Evolutionary conservation across 1,139 yeast species (phyloP).

Genomic region (Wickerhamomyces sp.): DNA sequence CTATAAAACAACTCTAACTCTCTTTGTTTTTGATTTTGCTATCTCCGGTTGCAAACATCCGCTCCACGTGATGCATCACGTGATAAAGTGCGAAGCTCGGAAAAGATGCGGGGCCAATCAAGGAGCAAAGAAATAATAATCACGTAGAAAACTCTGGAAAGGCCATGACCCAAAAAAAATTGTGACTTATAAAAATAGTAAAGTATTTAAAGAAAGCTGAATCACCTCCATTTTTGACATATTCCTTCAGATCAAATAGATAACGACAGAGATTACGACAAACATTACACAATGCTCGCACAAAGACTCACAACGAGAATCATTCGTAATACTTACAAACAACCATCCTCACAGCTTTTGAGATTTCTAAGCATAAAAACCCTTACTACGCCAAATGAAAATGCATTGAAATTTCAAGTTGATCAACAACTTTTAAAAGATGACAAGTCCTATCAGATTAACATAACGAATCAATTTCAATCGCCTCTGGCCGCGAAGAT

Average conservation of each 20-base stretch:
- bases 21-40: no score
- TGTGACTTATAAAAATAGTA: no score
- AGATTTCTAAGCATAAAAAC: conserved; percentile 42
- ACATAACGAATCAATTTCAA: conserved; percentile 48
- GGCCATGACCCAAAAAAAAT: neutral
- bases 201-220: no score
- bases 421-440: conserved; percentile 17
- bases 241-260: no score
- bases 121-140: neutral
- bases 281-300: no score
- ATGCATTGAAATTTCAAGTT: conserved; percentile 71
- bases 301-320: no score
- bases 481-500: conserved; percentile 85
- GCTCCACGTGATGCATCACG: no score
- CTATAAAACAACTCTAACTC: no score
- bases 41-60: no score
- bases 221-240: no score
- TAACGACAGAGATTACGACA: no score
- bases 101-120: conserved; percentile 5
- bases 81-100: conserved; percentile 6
- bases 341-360: neutral
- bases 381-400: conserved; percentile 81
- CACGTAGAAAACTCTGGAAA: neutral
- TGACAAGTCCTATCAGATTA: conserved; percentile 50
- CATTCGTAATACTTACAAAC: no score